phyloP scores from a whole-genome alignment of 2,329 filamentous ascomycete species.

The Neodidymelliopsis sp. region DNA sequence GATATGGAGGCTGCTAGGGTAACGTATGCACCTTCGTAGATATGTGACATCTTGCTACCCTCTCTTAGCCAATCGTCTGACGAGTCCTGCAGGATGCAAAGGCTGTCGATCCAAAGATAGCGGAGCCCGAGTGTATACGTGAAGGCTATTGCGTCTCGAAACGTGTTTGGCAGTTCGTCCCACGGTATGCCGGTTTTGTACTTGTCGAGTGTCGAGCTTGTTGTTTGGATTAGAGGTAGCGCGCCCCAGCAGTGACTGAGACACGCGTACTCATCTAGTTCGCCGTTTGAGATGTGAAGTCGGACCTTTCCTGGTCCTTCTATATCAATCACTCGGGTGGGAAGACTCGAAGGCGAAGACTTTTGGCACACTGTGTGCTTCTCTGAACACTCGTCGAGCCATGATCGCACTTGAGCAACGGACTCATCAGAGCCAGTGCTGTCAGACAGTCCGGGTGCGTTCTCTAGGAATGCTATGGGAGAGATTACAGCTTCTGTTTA shows the following conservation, averaged over 20 bases:
- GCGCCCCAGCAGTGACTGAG: conserved; percentile 15
- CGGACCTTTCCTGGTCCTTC: too few relatives aligned
- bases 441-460: conserved; percentile 2
- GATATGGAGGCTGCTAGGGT: neutral
- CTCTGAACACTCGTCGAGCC: neutral
- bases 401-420: neutral
- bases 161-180: conserved; percentile 13
- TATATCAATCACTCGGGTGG: too few relatives aligned
- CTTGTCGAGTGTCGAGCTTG: neutral
- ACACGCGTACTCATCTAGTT: conserved; percentile 9
- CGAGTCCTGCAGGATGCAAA: conserved; percentile 24
- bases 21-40: neutral
- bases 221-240: neutral
- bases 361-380: too few relatives aligned
- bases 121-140: conserved; percentile 11
- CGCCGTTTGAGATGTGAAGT: neutral
- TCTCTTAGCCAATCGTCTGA: conserved; percentile 20
- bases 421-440: conserved; percentile 7
- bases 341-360: too few relatives aligned
- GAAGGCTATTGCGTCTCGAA: conserved; percentile 19
- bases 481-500: too few relatives aligned
- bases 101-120: conserved; percentile 27
- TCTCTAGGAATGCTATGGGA: too few relatives aligned
- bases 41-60: conserved; percentile 14
- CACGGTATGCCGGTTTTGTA: neutral